These are phyloP conservation scores for Clavispora asparagi DNA, from an alignment of 805 yeast genomes.

Conservation along the genomic window DNA sequence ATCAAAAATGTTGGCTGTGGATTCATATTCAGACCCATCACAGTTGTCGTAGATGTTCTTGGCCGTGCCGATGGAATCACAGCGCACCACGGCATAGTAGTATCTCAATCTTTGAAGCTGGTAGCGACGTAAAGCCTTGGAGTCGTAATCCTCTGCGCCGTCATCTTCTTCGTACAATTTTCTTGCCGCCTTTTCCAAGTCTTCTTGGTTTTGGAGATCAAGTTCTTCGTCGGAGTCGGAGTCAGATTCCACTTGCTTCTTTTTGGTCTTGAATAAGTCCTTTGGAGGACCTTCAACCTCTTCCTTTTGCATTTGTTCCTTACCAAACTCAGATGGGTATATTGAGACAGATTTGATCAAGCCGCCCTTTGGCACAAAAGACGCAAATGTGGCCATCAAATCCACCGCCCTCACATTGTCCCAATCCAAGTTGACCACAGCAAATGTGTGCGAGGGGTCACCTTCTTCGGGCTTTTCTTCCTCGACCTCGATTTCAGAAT, in stretches of 20 bases:
- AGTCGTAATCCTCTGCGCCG: conserved; percentile 79
- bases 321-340: conserved; percentile 89
- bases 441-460: conserved; percentile 76
- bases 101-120: conserved; percentile 91
- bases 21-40: conserved; percentile 94
- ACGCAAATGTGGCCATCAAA: conserved; percentile 78
- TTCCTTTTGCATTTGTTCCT: conserved; percentile 84
- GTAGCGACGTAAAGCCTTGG: conserved; percentile 77
- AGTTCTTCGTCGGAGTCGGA: conserved; percentile 33
- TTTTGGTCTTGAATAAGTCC: conserved; percentile 60
- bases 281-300: conserved; percentile 90
- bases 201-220: conserved; percentile 43
- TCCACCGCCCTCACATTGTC: conserved; percentile 87
- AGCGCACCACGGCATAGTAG: conserved; percentile 84
- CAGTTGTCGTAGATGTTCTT: conserved; percentile 74
- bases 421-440: conserved; percentile 97
- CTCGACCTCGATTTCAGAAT: conserved; percentile 52
- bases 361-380: conserved; percentile 79
- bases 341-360: conserved; percentile 62
- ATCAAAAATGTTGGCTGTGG: conserved; percentile 92
- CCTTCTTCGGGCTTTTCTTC: conserved; percentile 71
- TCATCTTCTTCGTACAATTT: conserved; percentile 74
- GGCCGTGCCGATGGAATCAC: conserved; percentile 72
- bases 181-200: conserved; percentile 57
- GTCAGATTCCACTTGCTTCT: conserved; percentile 27